Percentiles rank a stretch among this genome's conserved stretches.
These are phyloP conservation scores for Afroboletus lepidellus DNA, from an alignment of 1,284 basidiomycete species.

Conservation along the genomic window DNA sequence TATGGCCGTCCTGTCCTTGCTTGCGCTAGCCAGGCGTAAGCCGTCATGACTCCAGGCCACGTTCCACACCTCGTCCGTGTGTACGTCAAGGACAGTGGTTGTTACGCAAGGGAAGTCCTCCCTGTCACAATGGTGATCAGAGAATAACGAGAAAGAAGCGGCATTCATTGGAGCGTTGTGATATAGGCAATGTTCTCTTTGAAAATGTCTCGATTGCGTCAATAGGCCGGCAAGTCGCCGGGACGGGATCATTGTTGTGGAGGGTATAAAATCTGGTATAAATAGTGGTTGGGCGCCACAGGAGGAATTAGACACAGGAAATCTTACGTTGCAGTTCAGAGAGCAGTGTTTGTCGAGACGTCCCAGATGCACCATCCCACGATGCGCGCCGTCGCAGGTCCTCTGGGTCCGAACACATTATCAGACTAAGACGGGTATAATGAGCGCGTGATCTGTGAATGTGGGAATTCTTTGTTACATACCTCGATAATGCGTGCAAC, in stretches of 20 bases:
- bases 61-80: conserved; percentile 94
- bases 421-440: conserved; percentile 51
- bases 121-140: conserved; percentile 81
- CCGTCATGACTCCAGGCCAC: conserved; percentile 94
- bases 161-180: conserved; percentile 66
- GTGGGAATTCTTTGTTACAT: conserved; percentile 18
- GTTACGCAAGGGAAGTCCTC: conserved; percentile 83
- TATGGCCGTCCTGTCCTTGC: conserved; percentile 84
- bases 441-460: conserved; percentile 12
- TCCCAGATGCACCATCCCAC: conserved; percentile 88
- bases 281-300: background rate
- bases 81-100: conserved; percentile 81
- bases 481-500: conserved; percentile 86
- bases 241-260: conserved; percentile 89
- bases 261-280: conserved; percentile 76
- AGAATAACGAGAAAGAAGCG: conserved; percentile 76
- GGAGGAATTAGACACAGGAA: background rate
- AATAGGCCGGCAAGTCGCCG: conserved; percentile 84
- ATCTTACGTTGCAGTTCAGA: conserved; percentile 78
- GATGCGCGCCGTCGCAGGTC: conserved; percentile 80
- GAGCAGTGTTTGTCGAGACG: conserved; percentile 77
- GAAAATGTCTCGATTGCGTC: conserved; percentile 81
- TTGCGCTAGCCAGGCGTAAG: conserved; percentile 79
- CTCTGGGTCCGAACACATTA: conserved; percentile 85
- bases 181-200: conserved; percentile 78